Percentiles rank a stretch among this genome's conserved stretches.
Evolutionary conservation across 2,329 filamentous ascomycete genomes (phyloP).

Genomic region (Fusarium sublunatum): DNA sequence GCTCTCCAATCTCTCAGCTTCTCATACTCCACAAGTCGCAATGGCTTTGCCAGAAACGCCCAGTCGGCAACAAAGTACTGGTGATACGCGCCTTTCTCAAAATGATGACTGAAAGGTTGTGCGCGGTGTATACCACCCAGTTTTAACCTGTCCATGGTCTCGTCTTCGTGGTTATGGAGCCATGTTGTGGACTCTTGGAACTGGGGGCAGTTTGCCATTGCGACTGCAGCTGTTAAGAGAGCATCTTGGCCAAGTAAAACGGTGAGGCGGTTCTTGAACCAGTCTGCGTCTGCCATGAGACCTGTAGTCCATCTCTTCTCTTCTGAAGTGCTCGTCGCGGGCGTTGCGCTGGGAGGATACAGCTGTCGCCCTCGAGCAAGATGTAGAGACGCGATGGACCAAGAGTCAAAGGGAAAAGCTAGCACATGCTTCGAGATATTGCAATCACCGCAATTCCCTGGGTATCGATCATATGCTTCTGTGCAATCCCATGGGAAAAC

Average conservation of each 20-base stretch:
- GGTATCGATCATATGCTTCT: slow-evolving; percentile 53
- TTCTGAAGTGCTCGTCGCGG: fast-evolving
- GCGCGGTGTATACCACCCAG: slow-evolving; percentile 57
- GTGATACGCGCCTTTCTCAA: slow-evolving; percentile 47
- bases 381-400: slow-evolving; percentile 54
- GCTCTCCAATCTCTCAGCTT: slow-evolving; percentile 42
- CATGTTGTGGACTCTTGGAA: slow-evolving; percentile 49
- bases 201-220: slow-evolving; percentile 47
- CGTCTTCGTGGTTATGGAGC: slow-evolving; percentile 44
- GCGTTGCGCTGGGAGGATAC: slow-evolving; percentile 42
- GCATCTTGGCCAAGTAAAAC: slow-evolving; percentile 48
- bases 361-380: slow-evolving; percentile 48
- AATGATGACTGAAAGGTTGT: slow-evolving; percentile 54
- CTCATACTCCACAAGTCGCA: slow-evolving; percentile 38
- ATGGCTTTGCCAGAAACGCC: slow-evolving; percentile 23
- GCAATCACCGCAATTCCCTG: slow-evolving; percentile 52
- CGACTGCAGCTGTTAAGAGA: slow-evolving; percentile 48
- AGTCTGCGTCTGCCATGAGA: slow-evolving; percentile 40
- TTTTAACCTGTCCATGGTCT: slow-evolving; percentile 48
- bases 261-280: slow-evolving; percentile 51
- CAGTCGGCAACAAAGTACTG: slow-evolving; percentile 47
- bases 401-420: slow-evolving; percentile 58
- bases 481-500: slow-evolving; percentile 61
- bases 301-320: slow-evolving; percentile 3
- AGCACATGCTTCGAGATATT: slow-evolving; percentile 57